Evolutionary conservation across 768 basidiomycete species (phyloP).

Genomic region (Mycena crocata): DNA sequence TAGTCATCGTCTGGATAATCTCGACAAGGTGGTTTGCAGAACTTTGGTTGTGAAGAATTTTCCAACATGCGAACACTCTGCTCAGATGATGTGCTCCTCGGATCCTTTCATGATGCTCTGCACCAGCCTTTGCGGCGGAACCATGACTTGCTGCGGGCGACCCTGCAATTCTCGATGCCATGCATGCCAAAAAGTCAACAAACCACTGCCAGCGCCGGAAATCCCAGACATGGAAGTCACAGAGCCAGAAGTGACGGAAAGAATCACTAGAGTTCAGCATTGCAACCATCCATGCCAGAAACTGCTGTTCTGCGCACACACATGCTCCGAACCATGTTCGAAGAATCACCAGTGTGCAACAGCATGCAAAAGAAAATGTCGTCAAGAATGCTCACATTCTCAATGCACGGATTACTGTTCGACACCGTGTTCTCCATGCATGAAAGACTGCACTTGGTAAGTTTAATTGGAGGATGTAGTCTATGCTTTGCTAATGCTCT

Average conservation of each 20-base stretch:
- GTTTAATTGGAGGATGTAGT: not conserved
- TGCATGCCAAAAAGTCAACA: conserved; percentile 56
- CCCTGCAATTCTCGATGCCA: conserved; percentile 61
- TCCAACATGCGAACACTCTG: conserved; percentile 65
- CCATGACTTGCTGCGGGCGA: conserved; percentile 66
- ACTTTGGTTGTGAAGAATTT: conserved; percentile 57
- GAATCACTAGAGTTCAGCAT: conserved; percentile 51
- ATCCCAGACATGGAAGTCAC: too few species aligned
- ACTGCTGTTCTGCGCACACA: conserved; percentile 66
- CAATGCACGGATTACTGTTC: conserved; percentile 62
- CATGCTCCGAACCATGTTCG: conserved; percentile 62
- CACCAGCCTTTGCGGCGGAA: conserved; percentile 51
- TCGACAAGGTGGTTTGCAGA: conserved; percentile 57
- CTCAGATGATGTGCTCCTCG: conserved; percentile 57
- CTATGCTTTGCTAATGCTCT: not conserved
- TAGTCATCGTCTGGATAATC: conserved; percentile 60
- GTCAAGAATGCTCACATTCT: conserved; percentile 67
- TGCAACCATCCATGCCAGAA: conserved; percentile 61
- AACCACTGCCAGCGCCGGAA: too few species aligned
- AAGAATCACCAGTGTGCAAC: conserved; percentile 60
- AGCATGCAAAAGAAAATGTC: conserved; percentile 58
- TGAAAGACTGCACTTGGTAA: conserved; percentile 69
- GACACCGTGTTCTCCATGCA: conserved; percentile 69
- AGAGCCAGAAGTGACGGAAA: conserved; percentile 13
- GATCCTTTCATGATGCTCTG: conserved; percentile 57